A percentile compares a stretch with the other conserved stretches of the same genome.
Evolutionary conservation across 1,284 basidiomycete genomes (phyloP).

Genomic region (Bondarzewia mesenterica): DNA sequence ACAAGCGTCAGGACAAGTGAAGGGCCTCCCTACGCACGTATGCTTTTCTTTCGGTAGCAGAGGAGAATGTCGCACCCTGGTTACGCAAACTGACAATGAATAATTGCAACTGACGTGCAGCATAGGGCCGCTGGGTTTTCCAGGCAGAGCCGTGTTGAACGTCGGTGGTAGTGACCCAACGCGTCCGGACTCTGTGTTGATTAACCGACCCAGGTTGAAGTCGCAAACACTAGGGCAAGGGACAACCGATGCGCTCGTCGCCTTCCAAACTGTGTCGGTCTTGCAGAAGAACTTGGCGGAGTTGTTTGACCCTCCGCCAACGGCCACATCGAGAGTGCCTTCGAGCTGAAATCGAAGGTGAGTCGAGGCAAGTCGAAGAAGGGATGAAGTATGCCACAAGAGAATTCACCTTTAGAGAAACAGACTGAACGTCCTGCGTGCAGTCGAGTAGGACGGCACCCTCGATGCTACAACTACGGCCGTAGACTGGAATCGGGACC

Average conservation of each 20-base stretch:
- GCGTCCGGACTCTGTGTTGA: constrained; percentile 24
- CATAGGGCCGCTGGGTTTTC: constrained; percentile 29
- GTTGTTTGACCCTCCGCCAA: constrained; percentile 30
- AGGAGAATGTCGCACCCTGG: constrained; percentile 2
- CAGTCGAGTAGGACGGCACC: constrained; percentile 16
- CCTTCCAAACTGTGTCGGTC: constrained; percentile 35
- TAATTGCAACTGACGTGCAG: constrained; percentile 24
- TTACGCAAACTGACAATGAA: constrained; percentile 29
- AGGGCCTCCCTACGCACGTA: constrained; percentile 8
- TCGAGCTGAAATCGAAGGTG: constrained; percentile 32
- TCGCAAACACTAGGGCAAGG: constrained; percentile 39
- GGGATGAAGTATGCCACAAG: background rate
- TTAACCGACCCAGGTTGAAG: constrained; percentile 41
- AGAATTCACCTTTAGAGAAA: constrained; percentile 14
- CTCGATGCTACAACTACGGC: constrained; percentile 11
- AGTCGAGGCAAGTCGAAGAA: background rate
- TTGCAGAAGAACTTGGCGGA: constrained; percentile 25
- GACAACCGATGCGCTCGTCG: constrained; percentile 11
- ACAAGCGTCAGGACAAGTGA: background rate
- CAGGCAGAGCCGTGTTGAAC: constrained; percentile 28
- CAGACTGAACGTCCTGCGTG: constrained; percentile 9
- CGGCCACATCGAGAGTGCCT: constrained; percentile 36
- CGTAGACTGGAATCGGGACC: constrained; percentile 15
- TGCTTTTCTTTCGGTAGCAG: constrained; percentile 7
- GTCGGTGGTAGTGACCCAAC: constrained; percentile 42